Evolutionary conservation across 495 filamentous ascomycete genomes (phyloP).

Genomic region (Gamarada debralockiae): DNA sequence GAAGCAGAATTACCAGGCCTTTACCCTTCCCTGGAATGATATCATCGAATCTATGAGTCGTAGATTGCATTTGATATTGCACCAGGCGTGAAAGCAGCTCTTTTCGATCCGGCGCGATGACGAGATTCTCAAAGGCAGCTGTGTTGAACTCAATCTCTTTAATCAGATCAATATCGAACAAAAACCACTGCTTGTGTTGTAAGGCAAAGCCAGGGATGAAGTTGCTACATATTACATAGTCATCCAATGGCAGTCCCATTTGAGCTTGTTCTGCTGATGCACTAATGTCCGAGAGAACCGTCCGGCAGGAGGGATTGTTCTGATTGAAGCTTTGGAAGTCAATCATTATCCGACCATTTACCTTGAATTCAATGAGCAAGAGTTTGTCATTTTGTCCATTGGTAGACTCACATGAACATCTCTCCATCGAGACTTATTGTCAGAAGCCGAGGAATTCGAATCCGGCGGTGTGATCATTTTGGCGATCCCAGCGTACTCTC

Average conservation of each 20-base stretch:
- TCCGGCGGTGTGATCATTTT: too few relatives aligned
- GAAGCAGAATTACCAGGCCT: slow-evolving; percentile 9
- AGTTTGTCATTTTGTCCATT: too few relatives aligned
- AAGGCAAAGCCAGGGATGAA: not conserved
- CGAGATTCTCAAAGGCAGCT: slow-evolving; percentile 20
- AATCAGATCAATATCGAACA: slow-evolving; percentile 15
- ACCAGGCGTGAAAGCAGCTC: slow-evolving; percentile 22
- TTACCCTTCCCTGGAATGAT: slow-evolving; percentile 4
- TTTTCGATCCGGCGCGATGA: slow-evolving; percentile 22
- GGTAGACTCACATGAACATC: too few relatives aligned
- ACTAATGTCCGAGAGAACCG: too few relatives aligned
- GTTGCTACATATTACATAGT: not conserved
- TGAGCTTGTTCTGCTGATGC: too few relatives aligned
- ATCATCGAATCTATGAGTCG: slow-evolving; percentile 5
- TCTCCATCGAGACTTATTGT: too few relatives aligned
- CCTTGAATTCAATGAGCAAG: not conserved
- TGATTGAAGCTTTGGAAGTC: slow-evolving; percentile 19
- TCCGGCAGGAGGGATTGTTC: slow-evolving; percentile 8
- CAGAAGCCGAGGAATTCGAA: too few relatives aligned
- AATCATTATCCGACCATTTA: slow-evolving; percentile 16
- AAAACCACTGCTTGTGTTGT: not conserved
- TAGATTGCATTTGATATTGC: slow-evolving; percentile 10
- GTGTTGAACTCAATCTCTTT: slow-evolving; percentile 21
- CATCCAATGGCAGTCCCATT: not conserved
- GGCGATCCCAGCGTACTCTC: too few relatives aligned